Base-by-base conservation (phyloP, 164 flowering plant genomes). In the Dillenia turbinata region DNA sequence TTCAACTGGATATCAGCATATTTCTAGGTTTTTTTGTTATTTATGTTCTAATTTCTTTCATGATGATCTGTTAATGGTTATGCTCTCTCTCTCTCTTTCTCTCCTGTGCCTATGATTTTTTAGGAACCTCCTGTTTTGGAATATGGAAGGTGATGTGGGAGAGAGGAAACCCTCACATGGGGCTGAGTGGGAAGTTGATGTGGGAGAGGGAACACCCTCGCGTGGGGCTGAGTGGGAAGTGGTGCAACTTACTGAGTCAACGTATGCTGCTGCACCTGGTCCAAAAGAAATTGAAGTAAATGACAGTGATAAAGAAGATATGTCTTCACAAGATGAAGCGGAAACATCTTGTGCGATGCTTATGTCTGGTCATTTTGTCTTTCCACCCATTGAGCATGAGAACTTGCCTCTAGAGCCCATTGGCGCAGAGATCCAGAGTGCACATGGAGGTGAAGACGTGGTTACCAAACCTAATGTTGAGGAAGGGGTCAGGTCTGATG, bases 161-260 rank as follows among this genome's bases (percentile, higher is more conserved):
- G 77, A 60, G 54, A 56, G 51, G 11, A 44, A 48, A 4, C 17
- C 22, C 12, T 44, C 61, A 9, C 61, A 43, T 56, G 59, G 22
- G 15, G 17, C 43, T 56, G 48, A 56, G 45, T 56, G 59, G 59
- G 59, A 49, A 60, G 52, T 67, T 62, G 79, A 77, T 55, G 80
- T 63, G 64, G 74, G 62, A 58, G 78, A 73, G 78, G 87, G 76
- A 61, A 71, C 76, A 55, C n/a, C 70, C n/a, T 51, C 81, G 14
- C 87, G 91, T 47, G 95, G 96, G 54, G 85, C 80, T 77, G 99
- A 89, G 40, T 94, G 99, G 99, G 99, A 94, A 79, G 99, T 94
- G 68, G 97, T 94, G 17, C 81, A 91, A n/a, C 96, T 94, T 13
- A 91, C 97, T 49, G 93, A 89, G 60, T 94, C 99, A 65, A 70